Percentiles rank a stretch among this genome's conserved stretches.
phyloP scores from a whole-genome alignment of 805 yeast genomes.

The Candida adriatica region DNA sequence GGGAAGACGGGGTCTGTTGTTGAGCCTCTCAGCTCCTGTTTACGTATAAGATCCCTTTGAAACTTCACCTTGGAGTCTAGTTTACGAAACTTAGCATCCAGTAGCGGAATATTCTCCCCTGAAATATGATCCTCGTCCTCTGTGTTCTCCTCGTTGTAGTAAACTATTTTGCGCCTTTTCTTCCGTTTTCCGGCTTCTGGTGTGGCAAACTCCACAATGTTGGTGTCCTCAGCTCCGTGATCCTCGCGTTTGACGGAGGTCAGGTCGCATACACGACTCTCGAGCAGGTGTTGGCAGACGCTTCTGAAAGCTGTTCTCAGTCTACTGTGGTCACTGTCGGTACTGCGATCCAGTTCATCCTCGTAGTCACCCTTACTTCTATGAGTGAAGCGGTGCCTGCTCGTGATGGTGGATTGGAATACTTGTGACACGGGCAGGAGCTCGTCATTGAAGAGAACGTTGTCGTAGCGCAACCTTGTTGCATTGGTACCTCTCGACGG shows the following conservation, averaged over 20 bases:
- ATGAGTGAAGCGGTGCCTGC: slow-evolving; percentile 5
- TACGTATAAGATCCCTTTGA: slow-evolving; percentile 5
- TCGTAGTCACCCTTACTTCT: slow-evolving; percentile 10
- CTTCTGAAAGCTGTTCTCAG: neutral
- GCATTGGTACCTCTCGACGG: no score
- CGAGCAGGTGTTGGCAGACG: no score
- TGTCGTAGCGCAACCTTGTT: slow-evolving; percentile 4
- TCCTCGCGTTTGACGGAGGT: no score
- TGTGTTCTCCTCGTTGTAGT: no score
- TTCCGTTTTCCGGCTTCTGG: no score
- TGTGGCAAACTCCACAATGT: no score
- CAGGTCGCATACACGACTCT: no score
- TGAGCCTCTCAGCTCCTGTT: neutral
- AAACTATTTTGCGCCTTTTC: no score
- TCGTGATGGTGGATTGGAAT: slow-evolving; percentile 9
- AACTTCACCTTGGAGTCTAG: slow-evolving; percentile 17
- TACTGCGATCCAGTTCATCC: slow-evolving; percentile 13
- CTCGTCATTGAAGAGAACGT: neutral
- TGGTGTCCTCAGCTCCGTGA: no score
- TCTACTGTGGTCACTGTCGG: neutral
- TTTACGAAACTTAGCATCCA: slow-evolving; percentile 10
- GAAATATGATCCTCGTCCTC: slow-evolving; percentile 1
- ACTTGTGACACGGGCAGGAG: slow-evolving; percentile 3
- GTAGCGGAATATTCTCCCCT: neutral
- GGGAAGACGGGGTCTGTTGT: slow-evolving; percentile 10